Base-by-base conservation (phyloP, 306 rosid species). In the Ammopiptanthus mongolicus region DNA sequence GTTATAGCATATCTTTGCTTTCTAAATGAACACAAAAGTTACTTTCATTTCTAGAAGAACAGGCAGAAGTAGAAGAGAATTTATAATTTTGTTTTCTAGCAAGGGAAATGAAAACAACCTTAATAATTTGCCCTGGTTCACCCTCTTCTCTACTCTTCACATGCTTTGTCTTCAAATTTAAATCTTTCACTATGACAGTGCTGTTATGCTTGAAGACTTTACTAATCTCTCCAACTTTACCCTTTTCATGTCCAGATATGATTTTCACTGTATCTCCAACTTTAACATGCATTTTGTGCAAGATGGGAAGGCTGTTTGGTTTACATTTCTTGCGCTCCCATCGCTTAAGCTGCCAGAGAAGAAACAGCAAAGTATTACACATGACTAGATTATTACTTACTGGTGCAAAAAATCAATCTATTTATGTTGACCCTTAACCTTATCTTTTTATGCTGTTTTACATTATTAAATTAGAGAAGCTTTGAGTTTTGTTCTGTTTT, bases 261-360 rank as follows among this genome's bases (percentile, higher is more conserved):
- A 95, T 74, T 83, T 95, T 86, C 73, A 95, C 96, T 0, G 89
- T 92, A 72, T 95, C 99, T 64, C 99, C 99, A 78, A 92, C 65
- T 87, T 83, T 95, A 60, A 95, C 99, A 66, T 95, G 99, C 97
- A 92, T 85, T 74, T 92, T 95, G 46, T 85, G 99, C 61, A 95
- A 77, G 50, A 90, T 41, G 2, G 97, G 99, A 73, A 95, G 93
- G 74, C 98, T 83, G 87, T 92, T 95, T 59, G 97, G 93, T 87
- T 95, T 95, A 64, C 99, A 92, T 64, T 95, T 90, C 85, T 90
- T 90, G 69, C 97, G 83, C 82, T 95, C 98, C 98, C 99, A 95
- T 75, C 78, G 87, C 78, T 87, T 92, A 52, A 89, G 78, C 99
- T 95, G 96, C 66, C 83, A 29, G 28, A 76, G 47, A 34, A 76